A percentile compares a stretch with the other conserved stretches of the same genome.
Evolutionary conservation across 768 basidiomycete species (phyloP).

Genomic region (Strobilomyces echinocephalus): DNA sequence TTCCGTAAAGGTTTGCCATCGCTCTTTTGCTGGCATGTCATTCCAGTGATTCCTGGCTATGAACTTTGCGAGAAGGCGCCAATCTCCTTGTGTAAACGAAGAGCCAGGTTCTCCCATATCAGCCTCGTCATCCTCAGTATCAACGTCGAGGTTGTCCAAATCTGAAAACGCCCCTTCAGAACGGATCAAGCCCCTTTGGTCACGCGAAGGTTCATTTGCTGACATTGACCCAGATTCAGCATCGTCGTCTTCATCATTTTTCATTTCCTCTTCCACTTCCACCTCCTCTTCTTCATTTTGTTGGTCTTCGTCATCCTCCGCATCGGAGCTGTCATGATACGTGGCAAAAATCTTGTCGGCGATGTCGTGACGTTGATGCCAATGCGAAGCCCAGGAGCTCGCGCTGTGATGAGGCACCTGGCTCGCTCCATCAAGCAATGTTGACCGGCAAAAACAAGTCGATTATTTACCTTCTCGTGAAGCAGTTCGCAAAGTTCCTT

Average conservation of each 20-base stretch:
- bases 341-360: constrained; percentile 56
- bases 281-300: constrained; percentile 34
- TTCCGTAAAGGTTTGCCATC: constrained; percentile 52
- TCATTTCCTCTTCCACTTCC: constrained; percentile 25
- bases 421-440: constrained; percentile 8
- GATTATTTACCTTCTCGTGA: constrained; percentile 45
- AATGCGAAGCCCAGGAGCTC: constrained; percentile 65
- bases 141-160: constrained; percentile 12
- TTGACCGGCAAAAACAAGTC: not conserved
- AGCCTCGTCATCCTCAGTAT: constrained; percentile 27
- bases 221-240: constrained; percentile 22
- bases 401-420: constrained; percentile 65
- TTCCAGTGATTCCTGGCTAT: constrained; percentile 49
- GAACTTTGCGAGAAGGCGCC: constrained; percentile 55
- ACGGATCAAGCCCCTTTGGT: constrained; percentile 17
- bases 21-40: constrained; percentile 37
- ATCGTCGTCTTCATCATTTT: constrained; percentile 18
- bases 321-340: constrained; percentile 29
- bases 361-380: constrained; percentile 60
- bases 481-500: constrained; percentile 51
- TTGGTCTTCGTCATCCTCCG: constrained; percentile 32
- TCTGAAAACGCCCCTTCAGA: constrained; percentile 20
- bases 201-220: constrained; percentile 13
- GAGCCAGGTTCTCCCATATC: constrained; percentile 51
- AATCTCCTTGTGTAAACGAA: constrained; percentile 57